phyloP scores from a whole-genome alignment of 1,284 basidiomycete genomes.

The Cystobasidium slooffiae region DNA sequence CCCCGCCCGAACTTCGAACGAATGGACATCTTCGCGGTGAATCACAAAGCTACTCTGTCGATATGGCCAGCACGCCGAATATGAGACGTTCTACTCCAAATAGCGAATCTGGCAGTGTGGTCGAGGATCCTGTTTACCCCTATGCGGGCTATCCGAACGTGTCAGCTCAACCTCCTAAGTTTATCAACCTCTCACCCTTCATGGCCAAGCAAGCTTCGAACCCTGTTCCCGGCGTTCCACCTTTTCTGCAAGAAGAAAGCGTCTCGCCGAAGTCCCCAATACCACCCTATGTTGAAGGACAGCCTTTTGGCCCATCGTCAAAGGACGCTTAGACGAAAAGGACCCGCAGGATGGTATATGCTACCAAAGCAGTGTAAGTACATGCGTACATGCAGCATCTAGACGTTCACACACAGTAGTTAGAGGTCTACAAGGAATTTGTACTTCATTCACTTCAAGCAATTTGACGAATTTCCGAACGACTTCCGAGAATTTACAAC shows the following conservation, averaged over 20 bases:
- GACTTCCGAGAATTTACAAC: background rate
- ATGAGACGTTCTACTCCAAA: background rate
- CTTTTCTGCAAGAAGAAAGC: constrained; percentile 26
- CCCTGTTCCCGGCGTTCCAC: background rate
- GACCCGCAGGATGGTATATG: background rate
- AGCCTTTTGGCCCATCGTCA: constrained; percentile 26
- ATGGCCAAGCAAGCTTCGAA: background rate
- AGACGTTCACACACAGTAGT: too few species aligned
- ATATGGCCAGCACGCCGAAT: background rate
- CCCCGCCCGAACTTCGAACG: background rate
- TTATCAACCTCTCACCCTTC: constrained; percentile 36
- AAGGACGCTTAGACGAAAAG: constrained; percentile 2
- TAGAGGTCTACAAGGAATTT: too few species aligned
- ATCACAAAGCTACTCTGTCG: constrained; percentile 12
- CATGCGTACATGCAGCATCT: too few species aligned
- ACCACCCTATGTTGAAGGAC: constrained; percentile 26
- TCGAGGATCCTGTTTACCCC: constrained; percentile 29
- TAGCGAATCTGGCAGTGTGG: constrained; percentile 7
- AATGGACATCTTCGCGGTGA: background rate
- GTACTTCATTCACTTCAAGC: too few species aligned
- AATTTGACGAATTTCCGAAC: too few species aligned
- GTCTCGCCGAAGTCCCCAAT: constrained; percentile 35
- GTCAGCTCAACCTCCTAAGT: constrained; percentile 25
- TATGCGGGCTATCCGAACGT: constrained; percentile 32
- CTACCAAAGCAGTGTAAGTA: background rate